These are phyloP conservation scores for Trichoderma gamsii DNA, from an alignment of 495 filamentous ascomycete species.

Conservation along the genomic window DNA sequence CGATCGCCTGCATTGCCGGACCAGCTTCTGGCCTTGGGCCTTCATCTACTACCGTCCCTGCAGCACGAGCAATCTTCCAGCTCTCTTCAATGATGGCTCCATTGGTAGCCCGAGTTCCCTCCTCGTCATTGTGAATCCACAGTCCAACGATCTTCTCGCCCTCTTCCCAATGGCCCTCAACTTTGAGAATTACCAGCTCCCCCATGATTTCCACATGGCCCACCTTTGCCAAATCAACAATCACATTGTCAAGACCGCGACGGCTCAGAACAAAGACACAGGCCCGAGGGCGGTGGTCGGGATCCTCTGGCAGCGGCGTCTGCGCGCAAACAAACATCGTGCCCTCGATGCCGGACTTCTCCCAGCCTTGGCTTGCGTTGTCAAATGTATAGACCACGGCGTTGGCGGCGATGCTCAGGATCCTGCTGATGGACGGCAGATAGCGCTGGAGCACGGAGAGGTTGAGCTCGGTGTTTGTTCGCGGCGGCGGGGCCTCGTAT, in stretches of 20 bases:
- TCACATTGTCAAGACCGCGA: conserved; percentile 38
- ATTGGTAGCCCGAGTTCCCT: conserved; percentile 33
- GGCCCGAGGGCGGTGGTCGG: conserved; percentile 25
- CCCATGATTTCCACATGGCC: conserved; percentile 36
- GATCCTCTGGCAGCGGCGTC: conserved; percentile 29
- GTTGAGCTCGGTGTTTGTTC: conserved; percentile 76
- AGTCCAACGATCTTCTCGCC: conserved; percentile 38
- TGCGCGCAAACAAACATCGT: conserved; percentile 74
- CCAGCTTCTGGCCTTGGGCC: conserved; percentile 12
- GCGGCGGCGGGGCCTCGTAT: conserved; percentile 39
- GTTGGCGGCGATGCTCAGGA: conserved; percentile 71
- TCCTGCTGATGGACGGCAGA: conserved; percentile 56
- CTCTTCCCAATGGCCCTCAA: conserved; percentile 30
- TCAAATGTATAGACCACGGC: conserved; percentile 73
- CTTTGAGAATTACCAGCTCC: conserved; percentile 38
- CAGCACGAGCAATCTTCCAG: conserved; percentile 33
- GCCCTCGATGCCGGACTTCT: conserved; percentile 71
- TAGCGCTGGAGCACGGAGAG: conserved; percentile 71
- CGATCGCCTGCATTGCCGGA: conserved; percentile 17
- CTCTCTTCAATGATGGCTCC: conserved; percentile 32
- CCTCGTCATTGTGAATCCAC: conserved; percentile 44
- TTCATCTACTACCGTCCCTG: conserved; percentile 13
- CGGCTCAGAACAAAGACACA: conserved; percentile 45
- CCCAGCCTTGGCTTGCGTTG: conserved; percentile 57
- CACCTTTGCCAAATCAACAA: conserved; percentile 35